Conservation (phyloP, 352 stramenopile genomes). For the Phytophthora rubi region DNA sequence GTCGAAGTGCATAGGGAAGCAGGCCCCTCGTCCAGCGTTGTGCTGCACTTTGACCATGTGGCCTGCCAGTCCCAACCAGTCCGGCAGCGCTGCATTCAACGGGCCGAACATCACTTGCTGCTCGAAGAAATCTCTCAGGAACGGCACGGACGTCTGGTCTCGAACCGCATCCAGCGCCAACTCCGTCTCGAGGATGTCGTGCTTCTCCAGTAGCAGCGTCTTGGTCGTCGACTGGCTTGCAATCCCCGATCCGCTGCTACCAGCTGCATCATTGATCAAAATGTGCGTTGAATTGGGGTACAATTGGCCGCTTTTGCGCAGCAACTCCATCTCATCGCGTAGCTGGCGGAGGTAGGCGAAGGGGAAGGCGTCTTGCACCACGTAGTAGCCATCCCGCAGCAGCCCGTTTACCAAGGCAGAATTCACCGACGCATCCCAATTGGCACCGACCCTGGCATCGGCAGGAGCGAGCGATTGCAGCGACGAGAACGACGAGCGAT, state of each 20-base stretch:
- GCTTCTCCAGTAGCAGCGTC: constrained; percentile 77
- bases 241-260: background rate
- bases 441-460: constrained; percentile 11
- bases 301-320: constrained; percentile 54
- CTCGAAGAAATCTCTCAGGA: constrained; percentile 68
- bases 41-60: constrained; percentile 86
- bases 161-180: constrained; percentile 51
- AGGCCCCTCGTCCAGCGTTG: constrained; percentile 77
- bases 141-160: constrained; percentile 42
- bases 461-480: constrained; percentile 13
- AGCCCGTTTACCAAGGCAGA: constrained; percentile 34
- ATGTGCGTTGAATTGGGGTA: constrained; percentile 87
- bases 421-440: constrained; percentile 46
- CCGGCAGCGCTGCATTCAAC: constrained; percentile 39
- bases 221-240: constrained; percentile 12
- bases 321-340: constrained; percentile 57
- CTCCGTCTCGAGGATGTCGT: constrained; percentile 84
- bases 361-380: constrained; percentile 61
- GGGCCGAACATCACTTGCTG: constrained; percentile 57
- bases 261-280: constrained; percentile 36
- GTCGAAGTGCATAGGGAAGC: constrained; percentile 90
- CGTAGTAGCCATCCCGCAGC: constrained; percentile 57
- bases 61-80: constrained; percentile 51
- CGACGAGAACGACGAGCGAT: constrained; percentile 11
- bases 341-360: constrained; percentile 48